Base-by-base conservation (phyloP, 2,329 filamentous ascomycete species). In the Aspergillus pseudotamarii region DNA sequence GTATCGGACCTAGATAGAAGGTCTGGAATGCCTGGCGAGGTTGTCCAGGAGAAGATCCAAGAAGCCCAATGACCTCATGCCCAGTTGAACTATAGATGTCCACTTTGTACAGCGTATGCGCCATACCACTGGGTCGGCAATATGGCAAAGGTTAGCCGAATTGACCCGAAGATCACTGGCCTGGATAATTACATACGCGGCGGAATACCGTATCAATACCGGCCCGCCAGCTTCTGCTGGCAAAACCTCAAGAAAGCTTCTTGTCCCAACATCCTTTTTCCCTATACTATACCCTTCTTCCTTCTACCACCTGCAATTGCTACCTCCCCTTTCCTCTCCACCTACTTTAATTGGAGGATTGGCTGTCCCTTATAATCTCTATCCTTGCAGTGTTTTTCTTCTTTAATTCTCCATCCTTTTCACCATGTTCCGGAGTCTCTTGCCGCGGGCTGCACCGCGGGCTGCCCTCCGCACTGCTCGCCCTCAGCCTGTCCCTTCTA, bases 391-490 rank as follows among this genome's bases (percentile, higher is more conserved):
- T 71, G 62, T 69, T 65, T 59, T 63, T 62, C 56, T 62, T 61
- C 68, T 62, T 73, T 67, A 67, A 62, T 26, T 66, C 64, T 66
- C 64, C 66, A 6, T 58, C 54, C 28, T 57, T 72, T 41, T 69
- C 71, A 78, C 69, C 73, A 86, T 86, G 84, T 84, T 85, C 77
- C 82, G 83, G 69, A 78, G 79, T 68, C 75, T 84, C 61, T 73
- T 84, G 70, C 83, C 83, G 71, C 82, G 83, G 73, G 76, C 80
- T 68, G 69, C 80, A 59, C 80, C 81, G 70, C 80, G 82, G 78
- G 72, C 78, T 70, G 70, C 73, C 69, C 71, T 78, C 70, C 76
- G 78, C 72, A 71, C 75, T 65, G 71, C 72, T 70, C 72, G 72
- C 66, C 73, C 78, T 62, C 74, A 75, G 66, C 65, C 71, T 63